Evolutionary conservation across 2,329 filamentous ascomycete species (phyloP).

Genomic region (Teratosphaeria destructans): DNA sequence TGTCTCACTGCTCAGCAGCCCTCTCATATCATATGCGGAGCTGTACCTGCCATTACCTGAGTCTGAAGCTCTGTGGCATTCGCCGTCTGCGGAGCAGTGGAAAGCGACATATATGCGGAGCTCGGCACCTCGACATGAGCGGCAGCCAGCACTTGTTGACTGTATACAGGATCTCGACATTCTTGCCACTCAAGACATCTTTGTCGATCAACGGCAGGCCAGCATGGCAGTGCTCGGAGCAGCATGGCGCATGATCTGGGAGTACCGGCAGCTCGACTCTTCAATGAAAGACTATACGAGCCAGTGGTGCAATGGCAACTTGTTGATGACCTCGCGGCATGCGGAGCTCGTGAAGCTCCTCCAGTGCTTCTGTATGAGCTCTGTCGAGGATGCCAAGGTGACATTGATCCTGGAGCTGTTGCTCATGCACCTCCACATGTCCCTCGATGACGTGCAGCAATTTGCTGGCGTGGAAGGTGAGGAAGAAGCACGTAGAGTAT

Average conservation of each 20-base stretch:
- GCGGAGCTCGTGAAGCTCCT: slow-evolving; percentile 53
- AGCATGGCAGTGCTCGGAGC: slow-evolving; percentile 54
- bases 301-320: slow-evolving; percentile 27
- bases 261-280: slow-evolving; percentile 52
- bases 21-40: slow-evolving; percentile 59
- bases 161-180: slow-evolving; percentile 47
- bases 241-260: slow-evolving; percentile 55
- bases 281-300: slow-evolving; percentile 41
- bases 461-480: slow-evolving; percentile 59
- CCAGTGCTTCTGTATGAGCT: slow-evolving; percentile 37
- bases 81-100: slow-evolving; percentile 54
- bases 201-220: slow-evolving; percentile 47
- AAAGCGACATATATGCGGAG: slow-evolving; percentile 46
- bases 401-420: slow-evolving; percentile 41
- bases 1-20: slow-evolving; percentile 55
- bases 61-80: slow-evolving; percentile 54
- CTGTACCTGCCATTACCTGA: slow-evolving; percentile 56
- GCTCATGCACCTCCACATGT: slow-evolving; percentile 54
- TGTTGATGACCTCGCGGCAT: slow-evolving; percentile 43
- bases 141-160: slow-evolving; percentile 45
- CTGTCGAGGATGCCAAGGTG: slow-evolving; percentile 25
- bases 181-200: slow-evolving; percentile 38
- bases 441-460: slow-evolving; percentile 54
- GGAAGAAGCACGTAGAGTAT: slow-evolving; percentile 52
- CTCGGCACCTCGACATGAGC: slow-evolving; percentile 26